These are phyloP conservation scores for Meyerozyma athensensis DNA, from an alignment of 1,139 yeast genomes.

Conservation along the genomic window DNA sequence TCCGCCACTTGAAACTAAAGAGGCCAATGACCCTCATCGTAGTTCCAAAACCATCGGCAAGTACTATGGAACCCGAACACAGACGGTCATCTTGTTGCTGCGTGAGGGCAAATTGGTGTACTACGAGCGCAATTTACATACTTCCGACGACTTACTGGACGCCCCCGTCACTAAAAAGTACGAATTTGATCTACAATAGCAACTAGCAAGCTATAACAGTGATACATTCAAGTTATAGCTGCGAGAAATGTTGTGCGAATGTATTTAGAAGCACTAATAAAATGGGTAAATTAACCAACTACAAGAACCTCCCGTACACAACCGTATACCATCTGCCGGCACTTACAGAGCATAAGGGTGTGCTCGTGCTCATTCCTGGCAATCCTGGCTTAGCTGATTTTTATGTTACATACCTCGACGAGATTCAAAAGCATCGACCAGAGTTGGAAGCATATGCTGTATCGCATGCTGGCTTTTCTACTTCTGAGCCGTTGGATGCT, in stretches of 20 bases:
- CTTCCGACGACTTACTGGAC: conserved; percentile 18
- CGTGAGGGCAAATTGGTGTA: conserved; percentile 40
- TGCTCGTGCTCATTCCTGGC: conserved; percentile 59
- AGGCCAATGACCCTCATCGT: conserved; percentile 8
- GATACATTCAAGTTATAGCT: background rate
- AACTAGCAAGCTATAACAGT: conserved; percentile 2
- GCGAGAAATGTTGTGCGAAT: background rate
- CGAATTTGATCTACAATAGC: conserved; percentile 4
- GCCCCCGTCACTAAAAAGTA: conserved; percentile 1
- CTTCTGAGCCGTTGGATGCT: conserved; percentile 16
- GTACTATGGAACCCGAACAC: conserved; percentile 87
- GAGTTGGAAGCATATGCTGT: conserved; percentile 46
- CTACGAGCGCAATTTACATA: conserved; percentile 34
- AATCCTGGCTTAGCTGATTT: conserved; percentile 64
- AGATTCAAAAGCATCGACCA: conserved; percentile 41
- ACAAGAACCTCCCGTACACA: conserved; percentile 21
- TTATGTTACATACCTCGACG: conserved; percentile 46
- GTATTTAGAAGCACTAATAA: background rate
- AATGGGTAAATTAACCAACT: conserved; percentile 10
- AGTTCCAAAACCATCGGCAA: conserved; percentile 29
- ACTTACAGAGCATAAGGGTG: conserved; percentile 9
- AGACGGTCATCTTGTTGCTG: conserved; percentile 66
- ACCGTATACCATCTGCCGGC: conserved; percentile 23
- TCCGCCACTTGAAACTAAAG: conserved; percentile 49
- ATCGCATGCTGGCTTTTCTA: conserved; percentile 51